A percentile compares a stretch with the other conserved stretches of the same genome.
These are phyloP conservation scores for Phaseolus coccineus DNA, from an alignment of 331 rosid genomes.

Conservation along the genomic window DNA sequence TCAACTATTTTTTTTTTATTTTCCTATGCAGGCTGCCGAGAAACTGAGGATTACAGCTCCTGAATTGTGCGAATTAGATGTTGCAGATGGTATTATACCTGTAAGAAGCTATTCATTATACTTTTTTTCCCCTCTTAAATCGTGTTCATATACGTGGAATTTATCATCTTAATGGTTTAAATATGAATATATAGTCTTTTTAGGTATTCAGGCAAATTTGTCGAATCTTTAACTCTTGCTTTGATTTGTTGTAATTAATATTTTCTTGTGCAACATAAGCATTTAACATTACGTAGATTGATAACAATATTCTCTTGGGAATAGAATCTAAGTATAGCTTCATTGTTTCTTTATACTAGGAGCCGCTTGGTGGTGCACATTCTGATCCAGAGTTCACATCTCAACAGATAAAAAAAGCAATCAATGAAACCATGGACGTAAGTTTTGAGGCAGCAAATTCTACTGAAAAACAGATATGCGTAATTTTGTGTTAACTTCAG, in stretches of 20 bases:
- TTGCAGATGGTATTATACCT: slow-evolving; percentile 89
- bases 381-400: slow-evolving; percentile 88
- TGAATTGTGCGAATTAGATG: slow-evolving; percentile 69
- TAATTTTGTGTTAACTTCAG: slow-evolving; percentile 33
- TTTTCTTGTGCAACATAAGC: neutral
- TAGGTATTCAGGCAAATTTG: neutral
- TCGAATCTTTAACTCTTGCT: slow-evolving; percentile 23
- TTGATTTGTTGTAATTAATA: neutral
- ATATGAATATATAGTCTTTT: slow-evolving; percentile 10
- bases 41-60: slow-evolving; percentile 79
- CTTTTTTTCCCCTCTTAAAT: slow-evolving; percentile 13
- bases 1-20: slow-evolving; percentile 19
- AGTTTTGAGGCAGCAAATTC: slow-evolving; percentile 49
- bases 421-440: slow-evolving; percentile 83
- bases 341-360: slow-evolving; percentile 59
- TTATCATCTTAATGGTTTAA: slow-evolving; percentile 14
- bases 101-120: slow-evolving; percentile 61
- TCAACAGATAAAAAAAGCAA: slow-evolving; percentile 76
- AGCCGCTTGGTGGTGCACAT: slow-evolving; percentile 97
- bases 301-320: slow-evolving; percentile 20
- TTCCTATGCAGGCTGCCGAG: slow-evolving; percentile 81
- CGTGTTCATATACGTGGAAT: slow-evolving; percentile 10
- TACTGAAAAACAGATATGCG: slow-evolving; percentile 32
- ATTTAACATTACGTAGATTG: neutral
- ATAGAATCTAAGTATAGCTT: slow-evolving; percentile 40